Percentiles rank a stretch among this genome's conserved stretches.
Evolutionary conservation across 2,329 filamentous ascomycete genomes (phyloP).

Genomic region (Acephala macrosclerotiorum): DNA sequence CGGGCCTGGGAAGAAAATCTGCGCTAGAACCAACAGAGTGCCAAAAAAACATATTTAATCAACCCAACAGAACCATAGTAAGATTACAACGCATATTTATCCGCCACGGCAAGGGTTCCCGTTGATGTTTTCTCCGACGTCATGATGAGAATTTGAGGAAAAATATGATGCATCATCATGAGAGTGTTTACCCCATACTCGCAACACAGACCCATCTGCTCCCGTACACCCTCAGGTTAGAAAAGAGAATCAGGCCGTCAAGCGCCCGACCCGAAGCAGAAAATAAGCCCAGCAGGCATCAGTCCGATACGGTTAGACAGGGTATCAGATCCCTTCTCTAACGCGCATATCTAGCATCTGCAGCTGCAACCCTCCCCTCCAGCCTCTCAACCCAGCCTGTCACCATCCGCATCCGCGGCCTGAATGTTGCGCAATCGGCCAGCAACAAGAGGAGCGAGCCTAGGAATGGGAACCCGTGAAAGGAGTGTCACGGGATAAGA

Average conservation of each 20-base stretch:
- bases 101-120: no score
- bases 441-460: background rate
- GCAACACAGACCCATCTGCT: background rate
- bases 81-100: no score
- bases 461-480: background rate
- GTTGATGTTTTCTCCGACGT: no score
- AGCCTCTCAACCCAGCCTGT: background rate
- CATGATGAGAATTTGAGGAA: background rate
- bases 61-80: no score
- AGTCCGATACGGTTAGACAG: slow-evolving; percentile 10
- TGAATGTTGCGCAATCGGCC: slow-evolving; percentile 7
- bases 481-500: background rate
- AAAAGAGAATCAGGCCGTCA: background rate
- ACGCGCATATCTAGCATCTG: slow-evolving; percentile 15
- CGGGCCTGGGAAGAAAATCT: background rate
- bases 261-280: slow-evolving; percentile 16
- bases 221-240: background rate
- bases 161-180: background rate
- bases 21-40: background rate
- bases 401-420: background rate
- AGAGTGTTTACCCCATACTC: slow-evolving; percentile 5
- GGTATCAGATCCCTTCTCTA: slow-evolving; percentile 20
- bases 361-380: background rate
- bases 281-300: background rate
- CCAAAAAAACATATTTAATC: no score